Conservation (phyloP, 2,329 filamentous ascomycete genomes). For the Penicillium glabrum region DNA sequence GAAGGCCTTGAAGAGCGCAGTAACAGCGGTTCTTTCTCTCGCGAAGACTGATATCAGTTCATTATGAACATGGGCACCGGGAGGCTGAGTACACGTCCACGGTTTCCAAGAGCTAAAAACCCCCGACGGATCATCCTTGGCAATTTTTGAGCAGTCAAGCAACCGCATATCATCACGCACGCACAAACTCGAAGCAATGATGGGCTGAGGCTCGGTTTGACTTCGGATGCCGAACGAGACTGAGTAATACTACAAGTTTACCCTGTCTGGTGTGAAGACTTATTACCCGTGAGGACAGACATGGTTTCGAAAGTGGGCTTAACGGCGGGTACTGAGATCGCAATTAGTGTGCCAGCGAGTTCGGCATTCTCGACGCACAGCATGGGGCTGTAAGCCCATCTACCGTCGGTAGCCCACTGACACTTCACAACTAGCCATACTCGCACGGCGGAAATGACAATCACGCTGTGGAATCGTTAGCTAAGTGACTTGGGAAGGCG, state of each 20-base stretch:
- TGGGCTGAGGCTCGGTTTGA: constrained; percentile 12
- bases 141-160: constrained; percentile 20
- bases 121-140: constrained; percentile 21
- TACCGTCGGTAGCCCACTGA: constrained; percentile 48
- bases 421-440: constrained; percentile 50
- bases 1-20: constrained; percentile 8
- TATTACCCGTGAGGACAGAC: constrained; percentile 2
- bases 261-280: constrained; percentile 14
- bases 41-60: constrained; percentile 15
- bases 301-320: constrained; percentile 47
- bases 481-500: neutral
- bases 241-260: constrained; percentile 23
- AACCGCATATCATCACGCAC: constrained; percentile 22
- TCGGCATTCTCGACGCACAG: constrained; percentile 53
- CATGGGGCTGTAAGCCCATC: constrained; percentile 54
- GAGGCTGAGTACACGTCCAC: no score
- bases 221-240: constrained; percentile 18
- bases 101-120: constrained; percentile 11
- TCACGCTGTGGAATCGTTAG: constrained; percentile 40
- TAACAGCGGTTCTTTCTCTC: neutral
- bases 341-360: constrained; percentile 52
- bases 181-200: constrained; percentile 11
- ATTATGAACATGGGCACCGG: constrained; percentile 23
- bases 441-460: constrained; percentile 50
- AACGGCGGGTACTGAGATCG: constrained; percentile 52